Conservation (phyloP, 768 basidiomycete genomes). For the Lentinula lateritia region DNA sequence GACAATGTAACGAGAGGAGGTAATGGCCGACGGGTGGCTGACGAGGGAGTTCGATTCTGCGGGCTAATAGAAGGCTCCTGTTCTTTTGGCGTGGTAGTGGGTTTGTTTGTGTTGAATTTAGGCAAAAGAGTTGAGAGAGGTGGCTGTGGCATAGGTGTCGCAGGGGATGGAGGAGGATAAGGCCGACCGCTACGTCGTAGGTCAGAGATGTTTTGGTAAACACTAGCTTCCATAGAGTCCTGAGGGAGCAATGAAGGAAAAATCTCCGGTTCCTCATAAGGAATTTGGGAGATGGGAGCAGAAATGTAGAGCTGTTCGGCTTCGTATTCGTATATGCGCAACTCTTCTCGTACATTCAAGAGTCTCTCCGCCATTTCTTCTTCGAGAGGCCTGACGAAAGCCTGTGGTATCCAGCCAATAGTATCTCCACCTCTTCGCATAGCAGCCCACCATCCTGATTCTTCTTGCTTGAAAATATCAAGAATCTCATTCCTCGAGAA, state of each 20-base stretch:
- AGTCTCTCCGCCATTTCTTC: constrained; percentile 46
- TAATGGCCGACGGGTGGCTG: constrained; percentile 6
- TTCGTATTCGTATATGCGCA: constrained; percentile 41
- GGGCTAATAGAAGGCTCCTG: constrained; percentile 9
- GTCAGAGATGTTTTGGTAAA: neutral
- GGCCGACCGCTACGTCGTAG: constrained; percentile 10
- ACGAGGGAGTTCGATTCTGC: constrained; percentile 15
- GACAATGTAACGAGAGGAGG: neutral
- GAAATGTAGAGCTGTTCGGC: constrained; percentile 39
- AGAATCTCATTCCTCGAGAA: constrained; percentile 67
- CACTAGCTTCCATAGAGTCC: constrained; percentile 4
- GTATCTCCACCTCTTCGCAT: constrained; percentile 44
- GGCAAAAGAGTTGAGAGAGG: constrained; percentile 16
- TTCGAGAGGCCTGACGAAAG: constrained; percentile 55
- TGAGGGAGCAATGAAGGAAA: neutral
- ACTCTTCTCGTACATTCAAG: constrained; percentile 34
- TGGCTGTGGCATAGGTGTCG: constrained; percentile 33
- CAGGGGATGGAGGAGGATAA: constrained; percentile 31
- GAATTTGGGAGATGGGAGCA: constrained; percentile 27
- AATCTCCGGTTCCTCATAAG: constrained; percentile 17
- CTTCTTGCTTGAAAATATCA: constrained; percentile 61
- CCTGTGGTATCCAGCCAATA: constrained; percentile 75
- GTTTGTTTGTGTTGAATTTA: constrained; percentile 22
- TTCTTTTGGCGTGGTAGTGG: constrained; percentile 25
- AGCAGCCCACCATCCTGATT: constrained; percentile 81